Evolutionary conservation across 768 basidiomycete genomes (phyloP).

Genomic region (Hygrophoropsis aurantiaca): DNA sequence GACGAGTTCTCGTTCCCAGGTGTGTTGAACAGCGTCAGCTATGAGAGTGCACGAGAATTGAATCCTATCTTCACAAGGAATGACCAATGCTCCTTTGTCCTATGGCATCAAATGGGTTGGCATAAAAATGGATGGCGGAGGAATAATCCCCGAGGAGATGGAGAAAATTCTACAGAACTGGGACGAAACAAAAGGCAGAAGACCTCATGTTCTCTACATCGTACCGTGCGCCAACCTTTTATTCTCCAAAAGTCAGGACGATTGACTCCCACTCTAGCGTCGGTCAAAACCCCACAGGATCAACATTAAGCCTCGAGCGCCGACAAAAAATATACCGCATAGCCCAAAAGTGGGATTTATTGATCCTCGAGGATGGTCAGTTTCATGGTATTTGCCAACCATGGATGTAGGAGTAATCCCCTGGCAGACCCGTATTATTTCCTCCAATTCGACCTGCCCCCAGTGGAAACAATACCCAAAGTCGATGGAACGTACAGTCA

Average conservation of each 20-base stretch:
- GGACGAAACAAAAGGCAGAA: conserved; percentile 35
- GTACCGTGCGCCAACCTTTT: conserved; percentile 33
- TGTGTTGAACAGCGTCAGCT: too few species aligned
- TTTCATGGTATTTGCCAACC: too few species aligned
- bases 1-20: conserved; percentile 46
- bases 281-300: conserved; percentile 46
- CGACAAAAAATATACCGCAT: conserved; percentile 42
- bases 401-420: too few species aligned
- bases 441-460: conserved; percentile 31
- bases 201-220: conserved; percentile 43
- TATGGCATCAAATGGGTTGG: conserved; percentile 44
- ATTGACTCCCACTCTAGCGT: too few species aligned
- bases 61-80: conserved; percentile 2
- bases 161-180: conserved; percentile 36
- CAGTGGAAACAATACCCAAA: conserved; percentile 6
- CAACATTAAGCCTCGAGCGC: conserved; percentile 36
- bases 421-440: conserved; percentile 43
- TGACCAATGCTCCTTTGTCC: conserved; percentile 38
- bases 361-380: conserved; percentile 40
- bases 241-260: conserved; percentile 1
- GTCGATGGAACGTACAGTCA: conserved; percentile 13
- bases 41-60: background rate
- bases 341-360: conserved; percentile 40
- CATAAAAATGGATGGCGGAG: conserved; percentile 41
- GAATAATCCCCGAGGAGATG: conserved; percentile 42